Conservation (phyloP, 2,329 filamentous ascomycete species). For the Akanthomyces dipterigenus region DNA sequence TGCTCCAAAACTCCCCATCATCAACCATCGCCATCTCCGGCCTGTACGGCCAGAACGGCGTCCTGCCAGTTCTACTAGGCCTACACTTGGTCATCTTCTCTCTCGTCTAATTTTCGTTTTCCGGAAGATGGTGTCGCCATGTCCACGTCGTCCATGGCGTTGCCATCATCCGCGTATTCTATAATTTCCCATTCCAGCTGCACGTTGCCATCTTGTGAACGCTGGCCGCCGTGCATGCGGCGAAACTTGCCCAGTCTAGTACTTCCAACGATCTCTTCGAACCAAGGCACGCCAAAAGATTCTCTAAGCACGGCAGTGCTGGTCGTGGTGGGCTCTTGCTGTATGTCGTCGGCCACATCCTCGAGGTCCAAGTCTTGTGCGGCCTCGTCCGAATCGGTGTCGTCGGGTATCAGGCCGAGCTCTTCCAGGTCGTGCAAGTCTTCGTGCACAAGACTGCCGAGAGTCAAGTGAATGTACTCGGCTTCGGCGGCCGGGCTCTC, state of each 20-base stretch:
- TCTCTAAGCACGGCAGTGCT: slow-evolving; percentile 35
- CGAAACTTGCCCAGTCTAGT: slow-evolving; percentile 64
- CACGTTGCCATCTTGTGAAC: slow-evolving; percentile 55
- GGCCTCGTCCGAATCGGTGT: slow-evolving; percentile 19
- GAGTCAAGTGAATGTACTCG: slow-evolving; percentile 71
- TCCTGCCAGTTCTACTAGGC: too few relatives aligned
- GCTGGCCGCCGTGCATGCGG: slow-evolving; percentile 48
- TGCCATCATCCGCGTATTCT: slow-evolving; percentile 56
- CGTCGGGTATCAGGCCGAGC: slow-evolving; percentile 60
- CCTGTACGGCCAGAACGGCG: background rate
- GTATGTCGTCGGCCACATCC: slow-evolving; percentile 19
- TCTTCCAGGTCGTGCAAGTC: slow-evolving; percentile 69
- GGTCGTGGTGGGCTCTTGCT: slow-evolving; percentile 17
- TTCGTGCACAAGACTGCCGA: slow-evolving; percentile 68
- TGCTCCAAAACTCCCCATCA: background rate
- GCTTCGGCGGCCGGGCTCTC: slow-evolving; percentile 65
- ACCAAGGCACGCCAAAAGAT: slow-evolving; percentile 75
- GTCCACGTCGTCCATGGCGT: slow-evolving; percentile 29
- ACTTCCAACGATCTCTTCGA: slow-evolving; percentile 72
- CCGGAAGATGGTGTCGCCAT: slow-evolving; percentile 27
- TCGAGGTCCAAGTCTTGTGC: slow-evolving; percentile 21
- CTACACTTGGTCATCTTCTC: background rate
- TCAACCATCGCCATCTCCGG: background rate
- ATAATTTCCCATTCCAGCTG: slow-evolving; percentile 77
- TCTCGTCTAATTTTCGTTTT: slow-evolving; percentile 45